Percentiles rank a stretch among this genome's conserved stretches.
Evolutionary conservation across 305 asterid genomes (phyloP).

Genomic region (Rubia tinctorum): DNA sequence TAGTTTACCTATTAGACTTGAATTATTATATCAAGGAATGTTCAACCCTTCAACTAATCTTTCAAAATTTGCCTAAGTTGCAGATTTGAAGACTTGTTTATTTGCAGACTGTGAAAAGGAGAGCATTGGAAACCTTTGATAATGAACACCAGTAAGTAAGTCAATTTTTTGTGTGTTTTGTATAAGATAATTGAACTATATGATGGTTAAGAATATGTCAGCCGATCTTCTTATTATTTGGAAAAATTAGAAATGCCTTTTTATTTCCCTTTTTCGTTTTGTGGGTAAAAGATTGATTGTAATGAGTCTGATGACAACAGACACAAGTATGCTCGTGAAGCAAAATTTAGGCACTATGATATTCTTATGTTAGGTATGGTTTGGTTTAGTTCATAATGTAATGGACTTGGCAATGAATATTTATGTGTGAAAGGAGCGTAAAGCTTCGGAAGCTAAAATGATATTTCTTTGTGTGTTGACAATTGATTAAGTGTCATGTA

Average conservation of each 20-base stretch:
- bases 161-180: neutral
- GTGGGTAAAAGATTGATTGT: conserved; percentile 48
- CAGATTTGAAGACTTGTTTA: neutral
- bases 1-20: no score
- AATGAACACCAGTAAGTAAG: neutral
- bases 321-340: no score
- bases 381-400: no score
- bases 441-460: no score
- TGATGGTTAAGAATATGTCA: neutral
- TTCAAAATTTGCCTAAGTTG: neutral
- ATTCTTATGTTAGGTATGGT: no score
- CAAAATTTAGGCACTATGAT: no score
- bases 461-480: no score
- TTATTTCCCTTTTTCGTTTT: neutral
- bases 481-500: no score
- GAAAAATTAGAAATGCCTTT: neutral
- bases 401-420: no score
- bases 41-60: neutral
- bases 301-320: no score
- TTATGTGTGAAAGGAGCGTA: no score
- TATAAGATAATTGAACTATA: neutral
- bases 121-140: neutral
- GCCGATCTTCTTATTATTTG: neutral
- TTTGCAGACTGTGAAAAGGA: neutral
- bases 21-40: no score